Percentiles rank a stretch among this genome's conserved stretches.
phyloP scores from a whole-genome alignment of 176 grass and related monocot genomes.

The Phoenix dactylifera region DNA sequence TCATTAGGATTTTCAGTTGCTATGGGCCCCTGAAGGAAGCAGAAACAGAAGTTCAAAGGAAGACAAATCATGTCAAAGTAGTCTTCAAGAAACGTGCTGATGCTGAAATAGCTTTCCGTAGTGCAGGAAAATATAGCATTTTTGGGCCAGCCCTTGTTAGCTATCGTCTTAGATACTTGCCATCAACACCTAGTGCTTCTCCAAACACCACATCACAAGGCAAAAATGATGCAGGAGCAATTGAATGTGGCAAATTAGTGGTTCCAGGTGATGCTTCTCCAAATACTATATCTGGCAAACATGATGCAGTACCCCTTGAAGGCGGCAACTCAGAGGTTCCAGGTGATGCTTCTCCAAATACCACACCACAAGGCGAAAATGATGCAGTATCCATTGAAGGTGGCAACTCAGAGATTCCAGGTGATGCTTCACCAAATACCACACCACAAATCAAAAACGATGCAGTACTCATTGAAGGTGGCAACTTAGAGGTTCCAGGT shows the following conservation, averaged over 20 bases:
- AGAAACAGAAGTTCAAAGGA: constrained; percentile 50
- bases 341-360: neutral
- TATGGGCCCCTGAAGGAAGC: constrained; percentile 61
- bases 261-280: neutral
- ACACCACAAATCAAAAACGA: neutral
- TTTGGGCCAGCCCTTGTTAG: constrained; percentile 60
- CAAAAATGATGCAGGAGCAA: neutral
- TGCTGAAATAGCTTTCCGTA: constrained; percentile 64
- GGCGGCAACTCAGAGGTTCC: neutral
- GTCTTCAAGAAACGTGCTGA: constrained; percentile 58
- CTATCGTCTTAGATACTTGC: constrained; percentile 51
- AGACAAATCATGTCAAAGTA: constrained; percentile 43
- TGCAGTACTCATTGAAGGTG: too few species aligned
- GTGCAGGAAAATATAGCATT: constrained; percentile 39
- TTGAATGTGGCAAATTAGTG: neutral
- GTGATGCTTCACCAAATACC: neutral
- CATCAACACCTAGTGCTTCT: constrained; percentile 12
- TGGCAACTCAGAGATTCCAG: neutral
- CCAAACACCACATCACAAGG: neutral
- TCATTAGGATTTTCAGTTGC: constrained; percentile 49
- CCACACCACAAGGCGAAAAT: neutral
- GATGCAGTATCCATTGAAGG: neutral
- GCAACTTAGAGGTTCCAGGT: neutral
- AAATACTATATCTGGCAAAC: neutral
- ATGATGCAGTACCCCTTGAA: neutral